Evolutionary conservation across 192 early-diverging fungal species (phyloP).

Genomic region (Linderina pennispora): DNA sequence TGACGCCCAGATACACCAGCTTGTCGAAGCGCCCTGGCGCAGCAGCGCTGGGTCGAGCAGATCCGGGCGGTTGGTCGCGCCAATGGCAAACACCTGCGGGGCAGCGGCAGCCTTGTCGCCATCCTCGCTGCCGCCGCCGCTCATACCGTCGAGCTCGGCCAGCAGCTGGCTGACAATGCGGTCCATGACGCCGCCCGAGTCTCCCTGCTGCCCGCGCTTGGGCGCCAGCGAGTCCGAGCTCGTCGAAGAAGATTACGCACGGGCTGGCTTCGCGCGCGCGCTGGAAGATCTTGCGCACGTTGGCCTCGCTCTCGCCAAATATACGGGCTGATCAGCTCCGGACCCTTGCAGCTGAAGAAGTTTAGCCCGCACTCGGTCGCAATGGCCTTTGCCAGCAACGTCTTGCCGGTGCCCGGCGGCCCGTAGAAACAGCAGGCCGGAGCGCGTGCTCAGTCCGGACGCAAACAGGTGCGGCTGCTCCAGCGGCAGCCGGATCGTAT

Average conservation of each 20-base stretch:
- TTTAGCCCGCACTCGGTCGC: constrained; percentile 97
- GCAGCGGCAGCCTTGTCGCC: constrained; percentile 18
- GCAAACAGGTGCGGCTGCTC: constrained; percentile 96
- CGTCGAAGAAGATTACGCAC: constrained; percentile 99
- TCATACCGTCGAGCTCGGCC: constrained; percentile 95
- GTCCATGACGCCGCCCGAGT: constrained; percentile 99
- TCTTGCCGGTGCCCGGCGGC: constrained; percentile 98
- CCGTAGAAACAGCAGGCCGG: constrained; percentile 93
- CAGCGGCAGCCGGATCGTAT: constrained; percentile 94
- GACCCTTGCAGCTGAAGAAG: constrained; percentile 98
- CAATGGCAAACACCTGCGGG: constrained; percentile 92
- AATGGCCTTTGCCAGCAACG: constrained; percentile 96
- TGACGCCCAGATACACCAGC: constrained; percentile 94
- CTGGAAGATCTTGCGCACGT: constrained; percentile 95
- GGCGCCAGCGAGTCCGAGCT: constrained; percentile 97
- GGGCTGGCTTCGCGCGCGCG: constrained; percentile 94
- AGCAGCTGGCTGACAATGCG: constrained; percentile 95
- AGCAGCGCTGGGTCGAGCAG: constrained; percentile 89
- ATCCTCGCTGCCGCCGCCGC: constrained; percentile 42
- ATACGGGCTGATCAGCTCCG: constrained; percentile 98
- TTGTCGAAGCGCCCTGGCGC: constrained; percentile 96
- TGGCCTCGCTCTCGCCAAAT: constrained; percentile 99
- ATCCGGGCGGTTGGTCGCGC: constrained; percentile 98
- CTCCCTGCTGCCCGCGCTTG: constrained; percentile 96
- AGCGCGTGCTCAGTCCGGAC: constrained; percentile 87